These are phyloP conservation scores for Ceraceosorus guamensis DNA, from an alignment of 1,284 basidiomycete species.

Conservation along the genomic window DNA sequence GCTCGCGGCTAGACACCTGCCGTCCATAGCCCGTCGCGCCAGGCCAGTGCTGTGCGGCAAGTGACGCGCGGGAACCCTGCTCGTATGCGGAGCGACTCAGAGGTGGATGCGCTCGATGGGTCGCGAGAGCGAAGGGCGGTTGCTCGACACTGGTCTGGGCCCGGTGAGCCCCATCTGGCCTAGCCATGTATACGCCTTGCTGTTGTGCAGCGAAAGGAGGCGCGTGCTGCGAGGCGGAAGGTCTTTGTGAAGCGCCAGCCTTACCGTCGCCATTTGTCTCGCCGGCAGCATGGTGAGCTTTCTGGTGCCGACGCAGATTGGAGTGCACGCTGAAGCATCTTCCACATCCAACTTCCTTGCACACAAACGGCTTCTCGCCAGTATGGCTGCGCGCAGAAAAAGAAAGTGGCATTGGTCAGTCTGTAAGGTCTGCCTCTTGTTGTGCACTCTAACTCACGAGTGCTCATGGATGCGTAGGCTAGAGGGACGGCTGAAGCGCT, in stretches of 20 bases:
- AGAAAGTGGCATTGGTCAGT: background rate
- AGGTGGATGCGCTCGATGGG: background rate
- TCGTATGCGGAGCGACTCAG: background rate
- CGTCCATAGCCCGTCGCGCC: background rate
- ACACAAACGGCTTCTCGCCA: constrained; percentile 44
- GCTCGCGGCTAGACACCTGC: background rate
- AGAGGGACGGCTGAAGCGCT: constrained; percentile 42
- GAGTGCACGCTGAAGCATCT: constrained; percentile 44
- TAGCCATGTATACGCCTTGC: background rate
- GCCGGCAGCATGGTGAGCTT: constrained; percentile 17
- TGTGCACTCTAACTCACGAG: constrained; percentile 8
- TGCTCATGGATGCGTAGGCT: constrained; percentile 44
- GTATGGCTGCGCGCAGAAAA: constrained; percentile 22
- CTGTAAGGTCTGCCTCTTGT: background rate
- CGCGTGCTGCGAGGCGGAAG: background rate
- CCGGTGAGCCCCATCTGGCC: too few species aligned
- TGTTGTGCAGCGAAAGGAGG: background rate
- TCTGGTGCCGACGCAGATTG: constrained; percentile 44
- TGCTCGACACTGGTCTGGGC: too few species aligned
- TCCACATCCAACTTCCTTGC: constrained; percentile 40
- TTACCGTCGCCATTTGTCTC: background rate
- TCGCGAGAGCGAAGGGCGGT: too few species aligned
- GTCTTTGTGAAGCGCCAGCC: background rate
- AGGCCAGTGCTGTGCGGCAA: background rate
- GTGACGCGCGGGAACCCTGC: background rate